Conservation (phyloP, 1,284 basidiomycete species). For the Chiua sp. region DNA sequence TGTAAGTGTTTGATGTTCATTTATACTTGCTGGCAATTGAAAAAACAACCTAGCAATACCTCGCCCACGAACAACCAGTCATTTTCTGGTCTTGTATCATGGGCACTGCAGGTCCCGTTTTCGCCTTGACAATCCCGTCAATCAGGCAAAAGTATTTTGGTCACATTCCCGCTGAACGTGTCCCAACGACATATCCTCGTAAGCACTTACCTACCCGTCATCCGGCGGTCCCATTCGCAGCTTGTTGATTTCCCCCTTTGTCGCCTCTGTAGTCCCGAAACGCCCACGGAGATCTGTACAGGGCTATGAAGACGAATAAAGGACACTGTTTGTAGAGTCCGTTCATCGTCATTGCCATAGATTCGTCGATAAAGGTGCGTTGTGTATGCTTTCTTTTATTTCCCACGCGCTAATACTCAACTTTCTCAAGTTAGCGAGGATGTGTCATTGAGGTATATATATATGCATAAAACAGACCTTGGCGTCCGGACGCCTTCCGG, state of each 20-base stretch:
- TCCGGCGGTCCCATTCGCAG: not conserved
- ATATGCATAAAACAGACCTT: slow-evolving; percentile 4
- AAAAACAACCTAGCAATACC: slow-evolving; percentile 54
- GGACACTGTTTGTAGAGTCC: not conserved
- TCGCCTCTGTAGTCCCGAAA: slow-evolving; percentile 37
- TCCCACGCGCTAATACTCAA: not conserved
- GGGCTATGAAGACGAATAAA: slow-evolving; percentile 50
- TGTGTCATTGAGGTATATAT: slow-evolving; percentile 5
- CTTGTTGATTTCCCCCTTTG: slow-evolving; percentile 1
- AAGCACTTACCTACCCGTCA: slow-evolving; percentile 41
- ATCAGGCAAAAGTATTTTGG: slow-evolving; percentile 76
- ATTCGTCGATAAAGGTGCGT: slow-evolving; percentile 7
- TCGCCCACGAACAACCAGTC: slow-evolving; percentile 92
- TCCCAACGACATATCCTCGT: slow-evolving; percentile 91
- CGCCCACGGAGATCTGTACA: slow-evolving; percentile 43
- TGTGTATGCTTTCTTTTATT: not conserved
- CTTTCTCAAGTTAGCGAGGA: slow-evolving; percentile 11
- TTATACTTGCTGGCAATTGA: not conserved
- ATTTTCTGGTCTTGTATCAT: slow-evolving; percentile 89
- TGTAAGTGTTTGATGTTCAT: slow-evolving; percentile 18
- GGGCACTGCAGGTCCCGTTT: slow-evolving; percentile 78
- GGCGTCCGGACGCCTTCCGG: not conserved
- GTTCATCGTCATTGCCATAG: not conserved
- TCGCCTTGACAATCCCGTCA: slow-evolving; percentile 80
- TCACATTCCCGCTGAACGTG: slow-evolving; percentile 73